phyloP scores from a whole-genome alignment of 805 yeast genomes.

The Jamesozyma rosinii region DNA sequence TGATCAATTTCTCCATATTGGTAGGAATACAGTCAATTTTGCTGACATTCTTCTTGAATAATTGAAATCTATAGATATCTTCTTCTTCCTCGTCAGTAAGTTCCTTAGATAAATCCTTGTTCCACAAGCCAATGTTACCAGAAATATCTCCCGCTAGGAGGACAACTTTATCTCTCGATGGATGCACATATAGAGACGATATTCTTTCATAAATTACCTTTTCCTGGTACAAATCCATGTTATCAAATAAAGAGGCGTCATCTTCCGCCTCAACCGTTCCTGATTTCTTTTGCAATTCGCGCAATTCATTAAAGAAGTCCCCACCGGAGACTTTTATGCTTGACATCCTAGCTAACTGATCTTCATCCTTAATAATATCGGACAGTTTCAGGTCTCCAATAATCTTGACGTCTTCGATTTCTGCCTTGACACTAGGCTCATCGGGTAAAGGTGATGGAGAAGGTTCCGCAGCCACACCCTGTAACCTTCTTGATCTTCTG shows the following conservation, averaged over 20 bases:
- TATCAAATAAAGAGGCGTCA: conserved; percentile 41
- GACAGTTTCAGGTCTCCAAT: conserved; percentile 56
- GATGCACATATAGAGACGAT: conserved; percentile 69
- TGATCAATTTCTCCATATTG: conserved; percentile 46
- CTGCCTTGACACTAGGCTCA: conserved; percentile 26
- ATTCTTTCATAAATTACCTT: conserved; percentile 63
- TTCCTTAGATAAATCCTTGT: conserved; percentile 33
- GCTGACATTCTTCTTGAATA: conserved; percentile 70
- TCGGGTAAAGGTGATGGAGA: neutral
- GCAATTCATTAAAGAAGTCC: conserved; percentile 53
- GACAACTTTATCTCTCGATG: conserved; percentile 50
- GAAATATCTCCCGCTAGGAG: conserved; percentile 79
- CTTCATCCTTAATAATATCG: conserved; percentile 44
- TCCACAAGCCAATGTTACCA: conserved; percentile 89
- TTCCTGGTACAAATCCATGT: conserved; percentile 59
- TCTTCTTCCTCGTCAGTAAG: conserved; percentile 25
- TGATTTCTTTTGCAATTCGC: conserved; percentile 29
- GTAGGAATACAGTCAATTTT: conserved; percentile 46
- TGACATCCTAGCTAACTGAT: conserved; percentile 27
- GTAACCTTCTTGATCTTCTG: conserved; percentile 69
- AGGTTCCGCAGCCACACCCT: conserved; percentile 49
- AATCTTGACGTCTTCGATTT: conserved; percentile 47
- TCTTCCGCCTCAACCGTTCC: conserved; percentile 45
- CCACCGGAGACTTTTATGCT: conserved; percentile 49
- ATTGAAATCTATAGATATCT: conserved; percentile 53